Evolutionary conservation across 2,329 filamentous ascomycete genomes (phyloP), one percentile per base, ranked within the genome.

Genomic region (Stagonosporopsis rhizophila): DNA sequence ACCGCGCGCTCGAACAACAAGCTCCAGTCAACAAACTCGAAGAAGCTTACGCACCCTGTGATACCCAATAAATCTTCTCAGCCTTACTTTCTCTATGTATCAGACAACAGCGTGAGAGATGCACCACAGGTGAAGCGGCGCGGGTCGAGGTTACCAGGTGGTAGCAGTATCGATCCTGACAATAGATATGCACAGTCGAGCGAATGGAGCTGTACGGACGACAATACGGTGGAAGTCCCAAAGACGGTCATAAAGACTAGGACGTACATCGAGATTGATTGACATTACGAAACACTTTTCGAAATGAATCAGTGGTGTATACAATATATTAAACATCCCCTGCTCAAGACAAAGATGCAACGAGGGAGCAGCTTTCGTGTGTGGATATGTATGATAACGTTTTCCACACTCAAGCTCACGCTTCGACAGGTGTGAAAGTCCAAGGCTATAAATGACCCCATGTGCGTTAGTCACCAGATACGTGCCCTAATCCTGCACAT

Each of bases 161-260:
- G n/a, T 12, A 45, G 22, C 20, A 37, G n/a, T n/a, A 28, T 28
- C n/a, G 44, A 54, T 5, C 30, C 44, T 0, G 23, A 52, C 6
- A 44, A 48, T 8, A 47, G 30, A 12, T 44, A 60, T 39, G 30
- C 46, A 6, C 46, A 57, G 39, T 63, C 56, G 11, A 61, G 54
- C 32, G 51, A 58, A 19, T 56, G 50, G 50, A 56, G 47, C 35
- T 58, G 57, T 11, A 40, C 55, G 12, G 55, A 40, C 14, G 62
- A 50, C 6, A 35, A 58, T 0, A 44, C 48, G 2, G 34, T 46
- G 2, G 22, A 14, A 15, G 8, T 17, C 4, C 8, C 15, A 8
- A 38, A 39, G 8, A n/a, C 37, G 17, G 34, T 20, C 5, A 17
- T 8, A n/a, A 44, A 39, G 11, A 25, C 37, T 12, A 47, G 37